Conservation (phyloP, 768 basidiomycete genomes). For the Termitomyces sp. region DNA sequence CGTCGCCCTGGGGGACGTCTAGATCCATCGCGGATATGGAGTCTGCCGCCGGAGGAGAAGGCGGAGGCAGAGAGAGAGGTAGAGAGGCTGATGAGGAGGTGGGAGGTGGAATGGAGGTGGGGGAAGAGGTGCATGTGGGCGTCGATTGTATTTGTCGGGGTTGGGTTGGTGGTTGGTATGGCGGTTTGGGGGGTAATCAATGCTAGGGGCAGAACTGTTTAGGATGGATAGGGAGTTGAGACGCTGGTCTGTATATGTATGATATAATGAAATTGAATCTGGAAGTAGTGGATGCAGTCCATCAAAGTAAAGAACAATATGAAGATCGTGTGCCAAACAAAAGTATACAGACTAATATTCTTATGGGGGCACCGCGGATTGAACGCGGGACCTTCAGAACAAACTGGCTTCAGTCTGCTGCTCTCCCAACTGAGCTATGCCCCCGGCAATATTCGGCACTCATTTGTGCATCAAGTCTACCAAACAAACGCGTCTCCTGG, state of each 20-base stretch:
- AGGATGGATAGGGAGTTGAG: no score
- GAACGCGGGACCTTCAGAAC: constrained; percentile 5
- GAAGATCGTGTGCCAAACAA: no score
- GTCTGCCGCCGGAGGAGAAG: constrained; percentile 1
- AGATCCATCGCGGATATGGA: constrained; percentile 5
- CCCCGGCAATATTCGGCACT: no score
- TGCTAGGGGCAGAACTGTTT: background rate
- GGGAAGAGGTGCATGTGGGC: constrained; percentile 15
- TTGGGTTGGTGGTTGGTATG: constrained; percentile 12
- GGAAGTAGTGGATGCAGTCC: no score
- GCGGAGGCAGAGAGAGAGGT: constrained; percentile 4
- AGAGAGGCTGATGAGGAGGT: constrained; percentile 5
- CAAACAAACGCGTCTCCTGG: no score
- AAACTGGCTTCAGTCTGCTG: constrained; percentile 5
- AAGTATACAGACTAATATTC: no score
- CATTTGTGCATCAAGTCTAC: no score
- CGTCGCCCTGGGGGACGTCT: background rate
- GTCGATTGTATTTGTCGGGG: constrained; percentile 5
- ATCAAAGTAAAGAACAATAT: no score
- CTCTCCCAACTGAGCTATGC: constrained; percentile 11
- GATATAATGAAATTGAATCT: no score
- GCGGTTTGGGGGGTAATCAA: constrained; percentile 6
- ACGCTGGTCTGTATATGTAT: no score
- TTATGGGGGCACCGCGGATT: constrained; percentile 6
- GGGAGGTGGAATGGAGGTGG: constrained; percentile 14